Percentiles rank a stretch among this genome's conserved stretches.
Evolutionary conservation across 2,329 filamentous ascomycete genomes (phyloP).

Genomic region (Diplocarpon mali): DNA sequence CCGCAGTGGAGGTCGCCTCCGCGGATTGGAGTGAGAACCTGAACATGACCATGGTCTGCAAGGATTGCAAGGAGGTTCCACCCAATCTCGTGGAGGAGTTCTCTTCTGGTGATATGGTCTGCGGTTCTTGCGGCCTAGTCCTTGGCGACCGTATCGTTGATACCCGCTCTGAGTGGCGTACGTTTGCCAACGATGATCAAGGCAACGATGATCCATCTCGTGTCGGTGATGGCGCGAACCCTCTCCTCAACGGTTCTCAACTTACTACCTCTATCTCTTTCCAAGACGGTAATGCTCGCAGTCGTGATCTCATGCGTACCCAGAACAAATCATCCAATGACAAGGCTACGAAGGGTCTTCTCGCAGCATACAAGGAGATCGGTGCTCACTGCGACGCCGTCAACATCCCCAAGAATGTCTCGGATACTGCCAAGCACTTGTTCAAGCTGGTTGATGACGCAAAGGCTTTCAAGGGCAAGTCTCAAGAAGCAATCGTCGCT

Average conservation of each 20-base stretch:
- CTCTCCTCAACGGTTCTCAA: constrained; percentile 80
- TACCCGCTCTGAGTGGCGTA: constrained; percentile 95
- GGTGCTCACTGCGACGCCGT: constrained; percentile 77
- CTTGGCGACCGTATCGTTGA: constrained; percentile 87
- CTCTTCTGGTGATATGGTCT: constrained; percentile 85
- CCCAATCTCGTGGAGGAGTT: constrained; percentile 90
- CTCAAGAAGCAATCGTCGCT: constrained; percentile 85
- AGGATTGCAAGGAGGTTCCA: constrained; percentile 84
- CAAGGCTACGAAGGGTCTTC: constrained; percentile 70
- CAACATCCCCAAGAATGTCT: constrained; percentile 67
- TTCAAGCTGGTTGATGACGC: constrained; percentile 92
- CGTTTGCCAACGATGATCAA: constrained; percentile 96
- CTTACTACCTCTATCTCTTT: constrained; percentile 82
- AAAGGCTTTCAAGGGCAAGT: constrained; percentile 91
- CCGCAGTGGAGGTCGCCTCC: constrained; percentile 13
- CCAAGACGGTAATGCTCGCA: constrained; percentile 59
- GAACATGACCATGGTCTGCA: constrained; percentile 75
- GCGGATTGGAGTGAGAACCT: constrained; percentile 53
- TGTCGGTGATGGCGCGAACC: constrained; percentile 90
- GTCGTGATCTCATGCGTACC: constrained; percentile 66
- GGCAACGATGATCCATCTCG: constrained; percentile 93
- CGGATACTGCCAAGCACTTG: constrained; percentile 85
- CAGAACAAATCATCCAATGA: constrained; percentile 75
- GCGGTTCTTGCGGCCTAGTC: constrained; percentile 82
- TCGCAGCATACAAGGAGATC: constrained; percentile 82